phyloP scores from a whole-genome alignment of 75 land plant genomes.

The Cryptomeria japonica region DNA sequence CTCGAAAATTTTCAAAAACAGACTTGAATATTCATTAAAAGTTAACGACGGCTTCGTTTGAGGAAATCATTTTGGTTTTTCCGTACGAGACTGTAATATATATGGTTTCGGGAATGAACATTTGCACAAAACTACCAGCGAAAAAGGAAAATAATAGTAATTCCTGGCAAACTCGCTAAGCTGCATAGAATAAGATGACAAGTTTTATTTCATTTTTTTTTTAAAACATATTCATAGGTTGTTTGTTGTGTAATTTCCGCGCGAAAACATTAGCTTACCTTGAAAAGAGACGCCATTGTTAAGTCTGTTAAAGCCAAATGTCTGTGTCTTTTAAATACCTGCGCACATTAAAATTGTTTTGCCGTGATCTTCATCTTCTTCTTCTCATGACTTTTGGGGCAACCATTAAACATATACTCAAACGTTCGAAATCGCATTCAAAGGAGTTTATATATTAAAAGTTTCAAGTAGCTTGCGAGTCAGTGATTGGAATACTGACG shows the following conservation, averaged over 20 bases:
- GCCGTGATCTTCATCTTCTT: not conserved
- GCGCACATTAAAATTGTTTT: not conserved
- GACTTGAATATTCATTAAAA: not conserved
- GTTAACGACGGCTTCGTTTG: not conserved
- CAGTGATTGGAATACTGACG: no score
- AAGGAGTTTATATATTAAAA: no score
- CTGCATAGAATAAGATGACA: not conserved
- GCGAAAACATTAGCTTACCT: not conserved
- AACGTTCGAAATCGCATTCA: no score
- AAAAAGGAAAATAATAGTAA: not conserved
- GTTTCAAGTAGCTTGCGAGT: no score
- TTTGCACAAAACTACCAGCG: not conserved
- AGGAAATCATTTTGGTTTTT: not conserved
- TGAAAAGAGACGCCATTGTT: not conserved
- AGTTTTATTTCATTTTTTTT: no score
- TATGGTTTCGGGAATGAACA: not conserved
- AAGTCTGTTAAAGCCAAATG: not conserved
- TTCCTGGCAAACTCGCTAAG: not conserved
- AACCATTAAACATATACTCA: no score
- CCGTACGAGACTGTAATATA: not conserved
- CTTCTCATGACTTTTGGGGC: not conserved
- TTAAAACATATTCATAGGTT: not conserved
- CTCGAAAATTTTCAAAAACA: not conserved
- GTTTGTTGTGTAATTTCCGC: not conserved
- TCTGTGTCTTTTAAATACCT: not conserved